Evolutionary conservation across 768 basidiomycete genomes (phyloP).

Genomic region (Boletus vinaceobasis): DNA sequence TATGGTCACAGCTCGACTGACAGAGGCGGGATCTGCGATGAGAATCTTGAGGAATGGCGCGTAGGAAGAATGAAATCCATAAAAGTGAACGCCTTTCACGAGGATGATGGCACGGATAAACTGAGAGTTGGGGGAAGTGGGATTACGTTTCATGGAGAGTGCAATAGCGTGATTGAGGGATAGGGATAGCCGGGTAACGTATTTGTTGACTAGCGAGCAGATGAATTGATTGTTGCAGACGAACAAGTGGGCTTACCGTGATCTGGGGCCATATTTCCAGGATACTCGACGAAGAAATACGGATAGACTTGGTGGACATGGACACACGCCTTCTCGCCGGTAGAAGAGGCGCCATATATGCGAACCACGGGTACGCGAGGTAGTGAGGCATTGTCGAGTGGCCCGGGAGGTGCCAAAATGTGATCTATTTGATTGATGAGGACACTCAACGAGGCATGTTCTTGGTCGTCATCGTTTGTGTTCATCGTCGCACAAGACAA

Average conservation of each 20-base stretch:
- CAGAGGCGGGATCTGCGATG: conserved; percentile 64
- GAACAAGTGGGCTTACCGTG: conserved; percentile 45
- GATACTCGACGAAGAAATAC: conserved; percentile 88
- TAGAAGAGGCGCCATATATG: conserved; percentile 81
- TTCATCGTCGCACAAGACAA: conserved; percentile 1
- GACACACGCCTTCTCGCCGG: conserved; percentile 75
- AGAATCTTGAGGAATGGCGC: conserved; percentile 87
- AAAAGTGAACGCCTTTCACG: conserved; percentile 94
- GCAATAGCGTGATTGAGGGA: conserved; percentile 88
- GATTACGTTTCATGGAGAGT: conserved; percentile 73
- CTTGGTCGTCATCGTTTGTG: not conserved
- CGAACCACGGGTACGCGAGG: conserved; percentile 75
- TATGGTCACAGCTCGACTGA: conserved; percentile 70
- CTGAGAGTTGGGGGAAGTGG: conserved; percentile 51
- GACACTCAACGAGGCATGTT: conserved; percentile 35
- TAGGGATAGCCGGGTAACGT: conserved; percentile 62
- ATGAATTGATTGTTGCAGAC: not conserved
- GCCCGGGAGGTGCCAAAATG: conserved; percentile 51
- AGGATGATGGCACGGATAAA: conserved; percentile 75
- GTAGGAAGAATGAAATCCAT: conserved; percentile 86
- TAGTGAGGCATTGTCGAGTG: conserved; percentile 61
- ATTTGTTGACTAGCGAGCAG: conserved; percentile 57
- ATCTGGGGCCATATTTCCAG: conserved; percentile 57
- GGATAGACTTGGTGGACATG: conserved; percentile 94
- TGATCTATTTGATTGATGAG: conserved; percentile 64